Evolutionary conservation across 2,329 filamentous ascomycete genomes (phyloP).

Genomic region (Fusarium vanettenii): DNA sequence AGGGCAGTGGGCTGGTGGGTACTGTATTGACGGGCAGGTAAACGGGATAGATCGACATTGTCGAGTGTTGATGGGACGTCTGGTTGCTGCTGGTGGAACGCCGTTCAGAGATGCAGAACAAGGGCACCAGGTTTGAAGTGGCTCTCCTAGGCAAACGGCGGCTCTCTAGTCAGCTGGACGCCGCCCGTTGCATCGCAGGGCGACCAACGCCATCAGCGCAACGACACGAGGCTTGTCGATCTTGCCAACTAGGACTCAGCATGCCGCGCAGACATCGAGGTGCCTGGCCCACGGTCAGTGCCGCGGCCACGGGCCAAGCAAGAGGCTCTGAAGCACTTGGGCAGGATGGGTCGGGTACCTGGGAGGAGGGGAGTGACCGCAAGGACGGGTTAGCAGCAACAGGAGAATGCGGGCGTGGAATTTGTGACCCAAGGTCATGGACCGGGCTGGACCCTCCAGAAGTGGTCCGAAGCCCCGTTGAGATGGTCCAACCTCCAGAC

Average conservation of each 20-base stretch:
- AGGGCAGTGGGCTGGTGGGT: conserved; percentile 25
- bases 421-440: conserved; percentile 25
- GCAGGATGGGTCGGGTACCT: conserved; percentile 1
- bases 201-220: conserved; percentile 3
- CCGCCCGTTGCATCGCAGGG: conserved; percentile 3
- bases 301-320: not conserved
- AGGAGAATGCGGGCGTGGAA: conserved; percentile 3
- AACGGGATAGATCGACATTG: conserved; percentile 37
- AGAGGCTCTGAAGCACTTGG: not conserved
- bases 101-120: conserved; percentile 1
- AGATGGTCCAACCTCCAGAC: conserved; percentile 27
- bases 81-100: conserved; percentile 12
- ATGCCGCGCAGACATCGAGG: not conserved
- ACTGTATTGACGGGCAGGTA: conserved; percentile 13
- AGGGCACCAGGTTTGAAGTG: not conserved
- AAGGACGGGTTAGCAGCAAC: conserved; percentile 4
- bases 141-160: conserved; percentile 9
- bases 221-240: conserved; percentile 10
- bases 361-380: conserved; percentile 1
- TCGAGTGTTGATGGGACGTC: conserved; percentile 23
- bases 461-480: conserved; percentile 32
- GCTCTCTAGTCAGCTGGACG: conserved; percentile 7
- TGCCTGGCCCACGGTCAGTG: not conserved
- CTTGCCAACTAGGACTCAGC: conserved; percentile 3
- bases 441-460: conserved; percentile 35